These are phyloP conservation scores for Starmerella floris DNA, from an alignment of 805 yeast genomes.

Conservation along the genomic window DNA sequence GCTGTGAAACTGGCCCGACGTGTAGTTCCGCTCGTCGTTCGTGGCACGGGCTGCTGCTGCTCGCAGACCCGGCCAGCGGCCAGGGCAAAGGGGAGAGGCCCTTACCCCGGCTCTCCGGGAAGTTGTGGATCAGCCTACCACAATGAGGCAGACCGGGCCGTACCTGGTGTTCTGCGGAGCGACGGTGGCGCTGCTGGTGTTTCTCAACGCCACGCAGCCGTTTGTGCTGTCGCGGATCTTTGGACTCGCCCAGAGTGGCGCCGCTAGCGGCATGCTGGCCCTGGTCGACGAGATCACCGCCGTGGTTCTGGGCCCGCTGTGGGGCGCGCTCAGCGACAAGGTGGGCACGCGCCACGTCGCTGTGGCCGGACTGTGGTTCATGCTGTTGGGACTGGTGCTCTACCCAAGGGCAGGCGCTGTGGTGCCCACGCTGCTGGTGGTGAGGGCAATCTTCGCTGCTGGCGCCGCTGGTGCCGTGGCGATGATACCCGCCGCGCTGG, in stretches of 20 bases:
- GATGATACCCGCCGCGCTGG: constrained; percentile 47
- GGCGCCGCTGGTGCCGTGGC: constrained; percentile 46
- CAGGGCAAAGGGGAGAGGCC: no score
- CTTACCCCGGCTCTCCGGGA: no score
- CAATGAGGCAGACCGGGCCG: no score
- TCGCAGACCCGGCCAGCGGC: no score
- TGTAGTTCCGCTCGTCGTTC: no score
- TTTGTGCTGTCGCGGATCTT: constrained; percentile 33
- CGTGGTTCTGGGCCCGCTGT: constrained; percentile 42
- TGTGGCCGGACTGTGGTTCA: constrained; percentile 35
- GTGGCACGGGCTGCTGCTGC: no score
- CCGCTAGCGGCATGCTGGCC: constrained; percentile 37
- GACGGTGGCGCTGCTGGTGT: constrained; percentile 34
- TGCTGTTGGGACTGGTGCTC: constrained; percentile 37
- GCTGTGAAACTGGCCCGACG: no score
- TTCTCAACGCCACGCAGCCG: constrained; percentile 34
- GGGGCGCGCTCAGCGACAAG: constrained; percentile 52
- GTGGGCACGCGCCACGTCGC: constrained; percentile 47
- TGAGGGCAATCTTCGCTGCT: constrained; percentile 44
- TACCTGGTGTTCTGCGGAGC: constrained; percentile 32
- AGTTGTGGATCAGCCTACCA: no score
- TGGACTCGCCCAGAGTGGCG: constrained; percentile 28
- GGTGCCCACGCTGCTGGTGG: constrained; percentile 38
- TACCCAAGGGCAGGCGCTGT: constrained; percentile 37
- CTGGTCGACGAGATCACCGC: constrained; percentile 48